These are phyloP conservation scores for Cladosporium sphaerospermum DNA, from an alignment of 2,329 filamentous ascomycete genomes.

Conservation along the genomic window DNA sequence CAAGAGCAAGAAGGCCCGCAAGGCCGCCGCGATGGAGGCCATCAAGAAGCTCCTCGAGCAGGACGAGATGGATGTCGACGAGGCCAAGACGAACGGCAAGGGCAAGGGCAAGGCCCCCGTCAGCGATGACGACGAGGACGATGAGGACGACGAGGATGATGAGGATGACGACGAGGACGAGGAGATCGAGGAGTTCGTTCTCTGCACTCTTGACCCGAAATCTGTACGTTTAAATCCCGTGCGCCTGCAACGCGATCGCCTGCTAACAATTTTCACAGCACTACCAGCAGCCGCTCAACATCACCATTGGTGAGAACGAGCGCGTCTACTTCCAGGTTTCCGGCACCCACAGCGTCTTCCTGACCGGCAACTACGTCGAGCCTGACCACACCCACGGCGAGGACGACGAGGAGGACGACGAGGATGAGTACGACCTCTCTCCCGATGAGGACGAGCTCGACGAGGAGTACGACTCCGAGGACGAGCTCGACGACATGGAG, in stretches of 20 bases:
- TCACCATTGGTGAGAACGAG: constrained; percentile 84
- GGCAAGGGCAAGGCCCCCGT: constrained; percentile 68
- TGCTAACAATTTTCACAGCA: constrained; percentile 52
- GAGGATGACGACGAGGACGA: constrained; percentile 57
- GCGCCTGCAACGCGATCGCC: background rate
- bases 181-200: constrained; percentile 79
- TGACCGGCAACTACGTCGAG: constrained; percentile 94
- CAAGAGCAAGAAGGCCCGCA: constrained; percentile 82
- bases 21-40: constrained; percentile 70
- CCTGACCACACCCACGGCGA: constrained; percentile 54
- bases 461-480: constrained; percentile 42
- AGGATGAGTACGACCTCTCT: constrained; percentile 66
- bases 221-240: constrained; percentile 55
- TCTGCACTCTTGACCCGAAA: constrained; percentile 92
- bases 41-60: constrained; percentile 60
- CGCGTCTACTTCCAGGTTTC: constrained; percentile 85
- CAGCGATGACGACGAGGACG: constrained; percentile 45
- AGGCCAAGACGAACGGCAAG: constrained; percentile 48
- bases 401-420: constrained; percentile 56
- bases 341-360: constrained; percentile 82
- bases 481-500: constrained; percentile 55
- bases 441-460: constrained; percentile 72
- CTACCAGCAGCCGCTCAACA: constrained; percentile 92
- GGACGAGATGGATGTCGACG: constrained; percentile 67
- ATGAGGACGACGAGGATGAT: constrained; percentile 42